phyloP scores from a whole-genome alignment of 2,329 filamentous ascomycete species.

The Cryoendolithus antarcticus region DNA sequence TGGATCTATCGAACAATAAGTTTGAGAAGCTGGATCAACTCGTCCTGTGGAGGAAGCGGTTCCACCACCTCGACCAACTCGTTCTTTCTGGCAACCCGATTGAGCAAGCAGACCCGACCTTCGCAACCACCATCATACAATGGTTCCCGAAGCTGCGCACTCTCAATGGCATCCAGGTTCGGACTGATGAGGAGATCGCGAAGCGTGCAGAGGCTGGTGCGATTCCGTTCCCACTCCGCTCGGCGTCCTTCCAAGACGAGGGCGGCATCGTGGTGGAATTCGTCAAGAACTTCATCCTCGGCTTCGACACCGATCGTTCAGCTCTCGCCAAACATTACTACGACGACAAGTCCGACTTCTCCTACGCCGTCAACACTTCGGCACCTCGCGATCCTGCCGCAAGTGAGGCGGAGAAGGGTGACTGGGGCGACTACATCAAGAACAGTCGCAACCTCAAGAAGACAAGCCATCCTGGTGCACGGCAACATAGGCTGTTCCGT shows the following conservation, averaged over 20 bases:
- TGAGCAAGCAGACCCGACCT: constrained; percentile 34
- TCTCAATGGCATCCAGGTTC: constrained; percentile 62
- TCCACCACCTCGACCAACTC: constrained; percentile 67
- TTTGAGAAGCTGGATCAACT: constrained; percentile 57
- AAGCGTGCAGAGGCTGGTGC: constrained; percentile 38
- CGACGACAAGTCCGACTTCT: constrained; percentile 63
- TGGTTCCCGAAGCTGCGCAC: constrained; percentile 76
- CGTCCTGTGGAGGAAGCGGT: constrained; percentile 65
- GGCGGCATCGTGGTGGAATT: constrained; percentile 64
- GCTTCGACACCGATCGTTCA: constrained; percentile 61
- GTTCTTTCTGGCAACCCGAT: constrained; percentile 69
- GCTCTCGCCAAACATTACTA: constrained; percentile 56
- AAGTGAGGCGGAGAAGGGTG: constrained; percentile 30
- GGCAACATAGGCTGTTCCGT: constrained; percentile 53
- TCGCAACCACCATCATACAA: constrained; percentile 55
- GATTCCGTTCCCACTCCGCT: constrained; percentile 49
- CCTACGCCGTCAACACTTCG: constrained; percentile 57
- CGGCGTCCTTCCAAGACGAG: constrained; percentile 62
- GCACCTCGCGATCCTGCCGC: constrained; percentile 35
- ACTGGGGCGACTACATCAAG: constrained; percentile 66
- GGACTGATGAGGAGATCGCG: constrained; percentile 59
- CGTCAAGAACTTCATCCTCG: constrained; percentile 57
- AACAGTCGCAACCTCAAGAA: constrained; percentile 66
- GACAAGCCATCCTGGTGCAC: constrained; percentile 48
- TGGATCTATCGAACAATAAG: constrained; percentile 78